Evolutionary conservation across 306 rosid genomes (phyloP).

Genomic region (Prinsepia uniflora): DNA sequence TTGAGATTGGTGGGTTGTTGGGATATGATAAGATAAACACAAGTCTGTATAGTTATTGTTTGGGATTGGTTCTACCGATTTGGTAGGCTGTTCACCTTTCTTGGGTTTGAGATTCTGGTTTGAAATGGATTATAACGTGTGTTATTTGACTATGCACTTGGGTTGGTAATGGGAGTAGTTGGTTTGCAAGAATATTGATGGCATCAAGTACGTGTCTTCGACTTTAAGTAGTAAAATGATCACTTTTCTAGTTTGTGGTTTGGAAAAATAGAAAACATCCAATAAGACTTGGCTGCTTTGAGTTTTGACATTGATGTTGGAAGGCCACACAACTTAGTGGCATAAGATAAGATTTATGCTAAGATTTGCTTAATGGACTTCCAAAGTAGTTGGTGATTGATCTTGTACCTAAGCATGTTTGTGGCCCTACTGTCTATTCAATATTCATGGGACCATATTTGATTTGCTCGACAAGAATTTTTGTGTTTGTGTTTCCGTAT

Average conservation of each 20-base stretch:
- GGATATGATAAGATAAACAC: background rate
- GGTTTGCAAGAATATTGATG: background rate
- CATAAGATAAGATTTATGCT: background rate
- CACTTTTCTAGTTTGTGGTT: slow-evolving; percentile 1
- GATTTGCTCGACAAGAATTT: background rate
- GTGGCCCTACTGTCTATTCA: no score
- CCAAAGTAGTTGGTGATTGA: no score
- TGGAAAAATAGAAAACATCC: background rate
- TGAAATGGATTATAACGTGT: no score
- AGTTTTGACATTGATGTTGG: no score
- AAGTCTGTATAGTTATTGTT: background rate
- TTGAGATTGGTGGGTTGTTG: background rate
- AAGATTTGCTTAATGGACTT: slow-evolving; percentile 6
- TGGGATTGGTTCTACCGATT: background rate
- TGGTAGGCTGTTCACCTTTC: background rate
- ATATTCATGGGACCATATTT: no score
- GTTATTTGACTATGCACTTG: no score
- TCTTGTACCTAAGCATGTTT: no score
- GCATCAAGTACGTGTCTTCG: background rate
- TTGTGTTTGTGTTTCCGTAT: background rate
- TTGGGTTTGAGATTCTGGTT: background rate
- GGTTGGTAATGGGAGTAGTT: background rate
- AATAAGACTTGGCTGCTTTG: background rate
- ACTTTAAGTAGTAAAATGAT: background rate
- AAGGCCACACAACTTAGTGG: background rate